Percentiles rank a stretch among this genome's conserved stretches.
These are phyloP conservation scores for Marasmius oreades DNA, from an alignment of 1,284 basidiomycete genomes.

Conservation along the genomic window DNA sequence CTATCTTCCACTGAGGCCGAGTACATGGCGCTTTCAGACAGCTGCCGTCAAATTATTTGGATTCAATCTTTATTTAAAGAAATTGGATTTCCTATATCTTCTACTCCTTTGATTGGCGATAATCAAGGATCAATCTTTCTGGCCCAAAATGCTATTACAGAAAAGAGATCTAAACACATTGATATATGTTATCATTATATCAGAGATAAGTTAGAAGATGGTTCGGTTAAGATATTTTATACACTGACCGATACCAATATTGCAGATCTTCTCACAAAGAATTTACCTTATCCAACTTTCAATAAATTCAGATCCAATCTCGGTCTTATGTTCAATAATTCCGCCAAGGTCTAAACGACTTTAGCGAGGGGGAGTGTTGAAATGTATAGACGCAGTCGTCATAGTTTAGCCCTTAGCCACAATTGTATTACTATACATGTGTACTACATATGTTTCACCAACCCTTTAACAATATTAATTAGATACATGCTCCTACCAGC, in stretches of 20 bases:
- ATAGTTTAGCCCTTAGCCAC: too few species aligned
- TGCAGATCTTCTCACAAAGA: not conserved
- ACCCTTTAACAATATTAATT: too few species aligned
- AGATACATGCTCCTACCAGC: too few species aligned
- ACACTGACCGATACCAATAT: not conserved
- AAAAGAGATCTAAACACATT: conserved; percentile 36
- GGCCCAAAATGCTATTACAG: conserved; percentile 25
- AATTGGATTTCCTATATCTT: conserved; percentile 13
- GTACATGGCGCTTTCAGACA: not conserved
- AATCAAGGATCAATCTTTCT: conserved; percentile 34
- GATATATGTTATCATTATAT: conserved; percentile 35
- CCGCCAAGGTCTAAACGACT: not conserved
- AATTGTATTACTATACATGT: too few species aligned
- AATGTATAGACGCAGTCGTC: too few species aligned
- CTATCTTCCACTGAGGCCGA: not conserved
- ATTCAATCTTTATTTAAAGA: conserved; percentile 18
- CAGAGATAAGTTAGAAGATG: conserved; percentile 19
- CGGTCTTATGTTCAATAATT: not conserved
- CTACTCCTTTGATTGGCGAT: conserved; percentile 24
- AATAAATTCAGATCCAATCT: not conserved
- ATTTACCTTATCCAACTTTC: not conserved
- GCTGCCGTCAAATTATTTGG: not conserved
- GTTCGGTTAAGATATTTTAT: not conserved
- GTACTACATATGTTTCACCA: too few species aligned
- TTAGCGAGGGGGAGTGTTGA: not conserved